Conservation (phyloP, 164 flowering plant species). For the Tetracentron sinense region DNA sequence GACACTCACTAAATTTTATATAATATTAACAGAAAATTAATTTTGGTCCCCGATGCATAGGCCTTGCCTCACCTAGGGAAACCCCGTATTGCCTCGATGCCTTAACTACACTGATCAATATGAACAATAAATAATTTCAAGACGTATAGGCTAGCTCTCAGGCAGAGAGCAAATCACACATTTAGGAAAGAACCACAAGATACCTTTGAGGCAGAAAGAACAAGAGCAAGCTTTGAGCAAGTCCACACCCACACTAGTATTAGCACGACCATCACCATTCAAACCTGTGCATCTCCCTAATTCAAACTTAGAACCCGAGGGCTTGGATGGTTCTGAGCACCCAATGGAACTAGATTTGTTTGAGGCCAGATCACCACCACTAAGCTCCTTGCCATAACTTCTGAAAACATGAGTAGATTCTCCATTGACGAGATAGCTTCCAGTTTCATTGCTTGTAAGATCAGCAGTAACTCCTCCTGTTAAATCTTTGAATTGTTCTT, state of each 20-base stretch:
- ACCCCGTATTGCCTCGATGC: too few relatives aligned
- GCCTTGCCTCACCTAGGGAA: too few relatives aligned
- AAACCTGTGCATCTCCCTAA: slow-evolving; percentile 34
- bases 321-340: slow-evolving; percentile 28
- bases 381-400: slow-evolving; percentile 9
- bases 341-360: slow-evolving; percentile 31
- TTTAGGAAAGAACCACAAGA: background rate
- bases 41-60: too few relatives aligned
- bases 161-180: background rate
- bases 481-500: slow-evolving; percentile 13
- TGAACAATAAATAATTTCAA: too few relatives aligned
- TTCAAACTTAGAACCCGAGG: slow-evolving; percentile 35
- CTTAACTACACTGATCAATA: too few relatives aligned
- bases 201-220: slow-evolving; percentile 39
- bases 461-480: slow-evolving; percentile 4
- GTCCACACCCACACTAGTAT: slow-evolving; percentile 26
- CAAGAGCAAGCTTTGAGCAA: background rate
- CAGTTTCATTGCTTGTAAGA: background rate
- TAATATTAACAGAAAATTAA: too few relatives aligned
- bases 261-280: slow-evolving; percentile 23
- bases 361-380: slow-evolving; percentile 23
- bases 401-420: slow-evolving; percentile 7
- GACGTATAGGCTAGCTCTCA: too few relatives aligned
- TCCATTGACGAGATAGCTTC: slow-evolving; percentile 10
- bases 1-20: too few relatives aligned